Conservation (phyloP, 495 filamentous ascomycete species). For the Podospora australis region DNA sequence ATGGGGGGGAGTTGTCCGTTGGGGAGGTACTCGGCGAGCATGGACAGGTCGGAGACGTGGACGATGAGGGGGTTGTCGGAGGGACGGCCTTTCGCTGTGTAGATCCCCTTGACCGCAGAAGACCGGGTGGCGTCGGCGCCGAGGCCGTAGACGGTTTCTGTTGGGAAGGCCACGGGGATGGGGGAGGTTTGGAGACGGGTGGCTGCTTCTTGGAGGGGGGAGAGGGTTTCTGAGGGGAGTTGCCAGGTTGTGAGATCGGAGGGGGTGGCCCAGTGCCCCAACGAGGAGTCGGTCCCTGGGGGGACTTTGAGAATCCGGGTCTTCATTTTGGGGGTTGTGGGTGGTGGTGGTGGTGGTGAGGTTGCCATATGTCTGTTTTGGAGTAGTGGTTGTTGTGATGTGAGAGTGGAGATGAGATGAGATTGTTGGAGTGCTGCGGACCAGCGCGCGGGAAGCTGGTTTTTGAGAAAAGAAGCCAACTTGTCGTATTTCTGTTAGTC, state of each 20-base stretch:
- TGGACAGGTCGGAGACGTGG: slow-evolving; percentile 74
- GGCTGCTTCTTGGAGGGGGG: slow-evolving; percentile 48
- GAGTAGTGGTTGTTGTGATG: background rate
- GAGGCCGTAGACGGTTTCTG: slow-evolving; percentile 95
- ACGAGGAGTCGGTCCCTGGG: slow-evolving; percentile 7
- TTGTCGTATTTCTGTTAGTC: too few species aligned
- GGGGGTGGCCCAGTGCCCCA: slow-evolving; percentile 18
- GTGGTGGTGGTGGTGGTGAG: slow-evolving; percentile 10
- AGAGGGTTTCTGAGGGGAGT: slow-evolving; percentile 2
- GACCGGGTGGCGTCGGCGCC: slow-evolving; percentile 78
- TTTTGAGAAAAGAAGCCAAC: slow-evolving; percentile 9
- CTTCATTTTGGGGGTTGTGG: slow-evolving; percentile 20
- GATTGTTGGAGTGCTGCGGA: slow-evolving; percentile 8
- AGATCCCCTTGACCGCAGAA: slow-evolving; percentile 84
- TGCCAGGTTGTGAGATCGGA: slow-evolving; percentile 4
- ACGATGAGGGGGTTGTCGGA: slow-evolving; percentile 94
- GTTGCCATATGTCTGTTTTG: background rate
- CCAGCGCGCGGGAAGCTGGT: slow-evolving; percentile 16
- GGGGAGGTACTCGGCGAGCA: slow-evolving; percentile 61
- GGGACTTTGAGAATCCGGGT: slow-evolving; percentile 29
- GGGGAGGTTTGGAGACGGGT: slow-evolving; percentile 53
- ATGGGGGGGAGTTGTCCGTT: slow-evolving; percentile 55
- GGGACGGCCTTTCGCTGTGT: slow-evolving; percentile 79
- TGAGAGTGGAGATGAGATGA: background rate
- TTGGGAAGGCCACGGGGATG: slow-evolving; percentile 88